Percentiles rank a stretch among this genome's conserved stretches.
Conservation (phyloP, 1,284 basidiomycete genomes). For the Ustilago tritici region DNA sequence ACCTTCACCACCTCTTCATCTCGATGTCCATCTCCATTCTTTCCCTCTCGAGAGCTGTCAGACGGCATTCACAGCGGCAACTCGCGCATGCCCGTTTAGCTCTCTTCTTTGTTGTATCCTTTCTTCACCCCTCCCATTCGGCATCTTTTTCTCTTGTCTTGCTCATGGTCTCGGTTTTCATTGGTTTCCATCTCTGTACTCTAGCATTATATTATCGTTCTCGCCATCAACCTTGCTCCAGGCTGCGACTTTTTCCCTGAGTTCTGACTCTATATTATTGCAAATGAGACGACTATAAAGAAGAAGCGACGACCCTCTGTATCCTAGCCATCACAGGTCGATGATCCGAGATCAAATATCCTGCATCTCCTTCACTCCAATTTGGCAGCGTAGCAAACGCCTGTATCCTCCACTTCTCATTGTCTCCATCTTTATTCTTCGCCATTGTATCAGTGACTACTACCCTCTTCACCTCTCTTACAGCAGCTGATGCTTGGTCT, state of each 20-base stretch:
- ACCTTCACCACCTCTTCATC: slow-evolving; percentile 9
- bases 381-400: slow-evolving; percentile 46
- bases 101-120: not conserved
- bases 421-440: not conserved
- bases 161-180: slow-evolving; percentile 1
- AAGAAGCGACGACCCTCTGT: slow-evolving; percentile 17
- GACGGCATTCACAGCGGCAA: slow-evolving; percentile 50
- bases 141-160: slow-evolving; percentile 13
- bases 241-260: not conserved
- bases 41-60: not conserved
- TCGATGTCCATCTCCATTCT: slow-evolving; percentile 1
- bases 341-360: slow-evolving; percentile 55
- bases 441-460: not conserved
- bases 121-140: not conserved
- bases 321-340: slow-evolving; percentile 46
- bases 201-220: slow-evolving; percentile 27
- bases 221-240: not conserved
- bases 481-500: not conserved
- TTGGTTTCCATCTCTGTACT: slow-evolving; percentile 20
- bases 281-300: not conserved
- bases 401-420: slow-evolving; percentile 39
- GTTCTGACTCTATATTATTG: not conserved
- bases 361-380: slow-evolving; percentile 58
- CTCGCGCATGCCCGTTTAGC: slow-evolving; percentile 29
- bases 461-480: not conserved